These are phyloP conservation scores for Bipolaris cookei DNA, from an alignment of 2,329 filamentous ascomycete species.

Conservation along the genomic window DNA sequence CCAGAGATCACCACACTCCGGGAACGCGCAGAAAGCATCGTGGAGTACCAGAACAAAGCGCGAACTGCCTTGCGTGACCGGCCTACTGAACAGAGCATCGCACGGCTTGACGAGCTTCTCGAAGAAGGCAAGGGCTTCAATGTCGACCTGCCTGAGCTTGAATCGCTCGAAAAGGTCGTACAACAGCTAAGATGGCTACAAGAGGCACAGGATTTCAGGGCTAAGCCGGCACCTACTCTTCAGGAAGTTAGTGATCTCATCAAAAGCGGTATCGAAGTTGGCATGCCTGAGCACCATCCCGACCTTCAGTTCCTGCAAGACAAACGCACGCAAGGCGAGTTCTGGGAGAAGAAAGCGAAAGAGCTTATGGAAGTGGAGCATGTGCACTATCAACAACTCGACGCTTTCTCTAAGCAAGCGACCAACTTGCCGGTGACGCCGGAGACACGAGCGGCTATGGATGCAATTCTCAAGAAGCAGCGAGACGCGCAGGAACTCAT, in stretches of 20 bases:
- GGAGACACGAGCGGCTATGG: slow-evolving; percentile 80
- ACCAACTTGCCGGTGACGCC: slow-evolving; percentile 78
- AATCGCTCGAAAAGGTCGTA: slow-evolving; percentile 77
- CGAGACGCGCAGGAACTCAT: slow-evolving; percentile 92
- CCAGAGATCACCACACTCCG: slow-evolving; percentile 85
- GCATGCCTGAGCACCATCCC: slow-evolving; percentile 80
- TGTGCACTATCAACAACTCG: slow-evolving; percentile 92
- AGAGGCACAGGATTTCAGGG: slow-evolving; percentile 70
- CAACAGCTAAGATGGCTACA: slow-evolving; percentile 90
- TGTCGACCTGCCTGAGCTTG: slow-evolving; percentile 87
- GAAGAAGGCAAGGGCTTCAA: slow-evolving; percentile 89
- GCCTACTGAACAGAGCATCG: slow-evolving; percentile 58
- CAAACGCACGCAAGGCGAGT: slow-evolving; percentile 75
- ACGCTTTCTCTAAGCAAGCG: slow-evolving; percentile 87
- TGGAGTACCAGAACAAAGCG: slow-evolving; percentile 81
- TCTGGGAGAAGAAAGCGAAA: slow-evolving; percentile 92
- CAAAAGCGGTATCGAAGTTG: slow-evolving; percentile 75
- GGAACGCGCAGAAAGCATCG: slow-evolving; percentile 84
- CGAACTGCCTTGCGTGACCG: slow-evolving; percentile 70
- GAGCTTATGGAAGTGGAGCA: slow-evolving; percentile 91
- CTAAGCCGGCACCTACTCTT: slow-evolving; percentile 69
- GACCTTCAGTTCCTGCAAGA: slow-evolving; percentile 78
- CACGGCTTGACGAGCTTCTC: slow-evolving; percentile 87
- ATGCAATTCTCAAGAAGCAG: slow-evolving; percentile 93
- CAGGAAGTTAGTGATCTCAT: slow-evolving; percentile 81